Percentiles rank a stretch among this genome's conserved stretches.
phyloP scores from a whole-genome alignment of 2,329 filamentous ascomycete genomes.

The Fonsecaea nubica region DNA sequence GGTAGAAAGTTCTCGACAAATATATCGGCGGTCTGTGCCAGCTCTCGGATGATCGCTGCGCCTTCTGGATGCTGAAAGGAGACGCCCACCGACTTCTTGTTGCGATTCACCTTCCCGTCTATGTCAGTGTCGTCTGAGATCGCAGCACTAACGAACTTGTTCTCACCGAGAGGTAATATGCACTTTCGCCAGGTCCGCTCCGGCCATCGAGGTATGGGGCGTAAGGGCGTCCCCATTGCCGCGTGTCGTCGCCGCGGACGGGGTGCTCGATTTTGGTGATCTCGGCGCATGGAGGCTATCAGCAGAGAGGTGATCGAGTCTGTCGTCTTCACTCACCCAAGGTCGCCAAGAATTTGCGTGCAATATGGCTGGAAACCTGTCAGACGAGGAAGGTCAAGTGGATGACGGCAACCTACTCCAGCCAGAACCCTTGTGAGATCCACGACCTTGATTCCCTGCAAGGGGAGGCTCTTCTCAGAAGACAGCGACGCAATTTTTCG shows the following conservation, averaged over 20 bases:
- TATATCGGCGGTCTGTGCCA: slow-evolving; percentile 85
- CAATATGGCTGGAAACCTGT: slow-evolving; percentile 78
- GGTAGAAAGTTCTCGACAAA: slow-evolving; percentile 97
- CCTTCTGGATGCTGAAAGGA: slow-evolving; percentile 87
- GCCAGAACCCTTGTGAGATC: not conserved
- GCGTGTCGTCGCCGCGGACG: slow-evolving; percentile 85
- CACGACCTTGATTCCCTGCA: not conserved
- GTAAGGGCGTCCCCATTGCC: slow-evolving; percentile 96
- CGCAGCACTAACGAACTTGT: not conserved
- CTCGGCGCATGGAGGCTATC: slow-evolving; percentile 67
- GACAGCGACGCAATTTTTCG: not conserved
- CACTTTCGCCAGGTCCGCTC: slow-evolving; percentile 76
- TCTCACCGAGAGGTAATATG: slow-evolving; percentile 85
- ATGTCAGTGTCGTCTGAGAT: not conserved
- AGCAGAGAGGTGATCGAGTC: slow-evolving; percentile 46
- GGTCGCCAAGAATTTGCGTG: slow-evolving; percentile 93
- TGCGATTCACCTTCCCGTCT: slow-evolving; percentile 79
- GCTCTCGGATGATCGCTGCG: slow-evolving; percentile 82
- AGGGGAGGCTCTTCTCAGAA: not conserved
- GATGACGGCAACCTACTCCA: not conserved
- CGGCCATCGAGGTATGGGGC: slow-evolving; percentile 68
- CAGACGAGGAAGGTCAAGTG: no score
- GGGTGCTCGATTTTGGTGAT: slow-evolving; percentile 98
- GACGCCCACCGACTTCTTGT: slow-evolving; percentile 91
- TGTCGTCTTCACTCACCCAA: slow-evolving; percentile 71